Evolutionary conservation across 176 grass and related monocot species (phyloP), one percentile per base, ranked within the genome.

Genomic region (Avena atlantica): DNA sequence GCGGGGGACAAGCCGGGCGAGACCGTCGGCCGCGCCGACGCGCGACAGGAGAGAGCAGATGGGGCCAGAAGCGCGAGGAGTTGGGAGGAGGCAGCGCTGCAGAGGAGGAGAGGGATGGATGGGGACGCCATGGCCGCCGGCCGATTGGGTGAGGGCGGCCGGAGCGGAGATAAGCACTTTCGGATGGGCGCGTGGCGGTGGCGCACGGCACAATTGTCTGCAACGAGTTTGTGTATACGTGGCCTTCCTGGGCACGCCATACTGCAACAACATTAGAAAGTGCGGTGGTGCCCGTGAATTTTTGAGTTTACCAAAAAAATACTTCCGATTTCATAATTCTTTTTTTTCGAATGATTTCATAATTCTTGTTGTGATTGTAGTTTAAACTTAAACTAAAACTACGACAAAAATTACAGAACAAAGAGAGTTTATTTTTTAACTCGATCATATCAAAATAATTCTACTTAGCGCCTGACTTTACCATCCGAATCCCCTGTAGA

Each of bases 71-170:
- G 12, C 14, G 8, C 14, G 14, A 8, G 6, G 83, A 13, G 1
- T 29, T 36, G 23, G 9, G 78, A 64, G 25, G 56, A 67, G 55
- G 29, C 56, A 12, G 72, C 73, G 56, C 31, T 36, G 89, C 64
- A 87, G 89, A 91, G 81, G 19, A 74, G 24, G 14, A 57, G 24
- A 61, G 74, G 67, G 20, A 52, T 12, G 19, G 24, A 60, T 36
- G 7, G 81, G 20, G 75, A 50, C 85, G 89, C 89, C 89, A 91
- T 91, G 75, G 75, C 45, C 53, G 79, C 84, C 40, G 52, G 15
- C 14, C 24, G 20, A 4, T 6, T 61, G 64, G 59, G 51, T 14
- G 20, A 27, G n/a, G 23, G 19, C 8, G 56, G 5, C 25, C 27
- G 70, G 56, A 8, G 78, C 59, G 47, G 76, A 23, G 81, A 79